phyloP scores from a whole-genome alignment of 1,284 basidiomycete genomes.

The Jaminaea rosea region DNA sequence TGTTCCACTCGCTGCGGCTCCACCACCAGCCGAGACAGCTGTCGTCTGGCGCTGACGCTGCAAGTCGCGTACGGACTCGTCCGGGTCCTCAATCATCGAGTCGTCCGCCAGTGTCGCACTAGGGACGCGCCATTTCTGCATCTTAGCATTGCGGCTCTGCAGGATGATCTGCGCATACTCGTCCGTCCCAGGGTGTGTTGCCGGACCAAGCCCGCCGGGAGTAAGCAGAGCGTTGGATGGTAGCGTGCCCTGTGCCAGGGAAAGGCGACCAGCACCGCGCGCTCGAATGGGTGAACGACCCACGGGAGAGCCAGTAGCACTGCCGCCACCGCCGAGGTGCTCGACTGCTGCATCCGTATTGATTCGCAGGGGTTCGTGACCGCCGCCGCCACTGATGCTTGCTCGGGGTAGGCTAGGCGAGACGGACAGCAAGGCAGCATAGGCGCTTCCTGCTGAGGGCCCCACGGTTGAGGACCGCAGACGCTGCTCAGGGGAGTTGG shows the following conservation, averaged over 20 bases:
- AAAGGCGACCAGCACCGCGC: not conserved
- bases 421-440: not conserved
- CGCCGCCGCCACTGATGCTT: too few species aligned
- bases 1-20: too few species aligned
- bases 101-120: not conserved
- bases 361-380: too few species aligned
- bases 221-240: slow-evolving; percentile 8
- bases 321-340: too few species aligned
- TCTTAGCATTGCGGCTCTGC: slow-evolving; percentile 53
- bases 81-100: not conserved
- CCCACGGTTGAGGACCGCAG: too few species aligned
- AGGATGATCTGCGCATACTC: slow-evolving; percentile 55
- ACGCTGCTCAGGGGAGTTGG: too few species aligned
- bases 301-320: too few species aligned
- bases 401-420: not conserved
- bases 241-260: not conserved
- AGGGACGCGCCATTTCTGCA: slow-evolving; percentile 51
- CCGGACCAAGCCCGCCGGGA: slow-evolving; percentile 4
- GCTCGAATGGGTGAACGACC: too few species aligned
- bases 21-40: too few species aligned
- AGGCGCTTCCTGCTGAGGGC: not conserved
- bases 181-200: slow-evolving; percentile 47
- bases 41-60: too few species aligned
- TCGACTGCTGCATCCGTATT: too few species aligned
- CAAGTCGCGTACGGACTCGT: too few species aligned